Conservation (phyloP, 2,329 filamentous ascomycete species). For the Trichoderma guizhouense region DNA sequence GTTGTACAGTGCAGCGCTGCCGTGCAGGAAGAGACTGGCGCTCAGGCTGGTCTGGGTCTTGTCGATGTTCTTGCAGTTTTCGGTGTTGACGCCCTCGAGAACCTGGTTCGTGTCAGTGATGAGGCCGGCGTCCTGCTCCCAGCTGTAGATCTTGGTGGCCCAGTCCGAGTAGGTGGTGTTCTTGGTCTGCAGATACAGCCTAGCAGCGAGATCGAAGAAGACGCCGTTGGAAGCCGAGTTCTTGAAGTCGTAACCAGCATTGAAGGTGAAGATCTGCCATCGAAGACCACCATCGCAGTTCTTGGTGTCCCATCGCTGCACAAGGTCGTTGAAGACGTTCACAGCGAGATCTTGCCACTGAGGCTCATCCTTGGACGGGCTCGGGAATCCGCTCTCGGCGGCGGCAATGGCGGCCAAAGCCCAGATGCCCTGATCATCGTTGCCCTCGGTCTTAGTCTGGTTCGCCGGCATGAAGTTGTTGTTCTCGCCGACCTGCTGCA, state of each 20-base stretch:
- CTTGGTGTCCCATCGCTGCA: conserved; percentile 31
- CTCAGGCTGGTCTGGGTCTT: conserved; percentile 57
- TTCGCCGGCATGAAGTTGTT: conserved; percentile 58
- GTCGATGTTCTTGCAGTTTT: conserved; percentile 49
- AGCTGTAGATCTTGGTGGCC: conserved; percentile 60
- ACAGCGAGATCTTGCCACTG: conserved; percentile 71
- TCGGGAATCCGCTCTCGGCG: conserved; percentile 66
- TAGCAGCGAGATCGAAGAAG: conserved; percentile 62
- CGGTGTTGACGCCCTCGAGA: conserved; percentile 53
- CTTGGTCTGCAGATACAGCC: conserved; percentile 66
- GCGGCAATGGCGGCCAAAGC: conserved; percentile 69
- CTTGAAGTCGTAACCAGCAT: conserved; percentile 62
- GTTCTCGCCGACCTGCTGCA: conserved; percentile 53
- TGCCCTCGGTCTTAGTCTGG: conserved; percentile 52
- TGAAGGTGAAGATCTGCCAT: conserved; percentile 75
- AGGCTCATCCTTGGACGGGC: conserved; percentile 52
- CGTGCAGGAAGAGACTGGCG: conserved; percentile 53
- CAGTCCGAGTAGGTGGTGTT: conserved; percentile 62
- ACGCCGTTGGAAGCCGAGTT: conserved; percentile 52
- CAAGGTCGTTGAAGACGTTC: conserved; percentile 54
- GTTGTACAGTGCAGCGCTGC: conserved; percentile 63
- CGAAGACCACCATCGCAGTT: conserved; percentile 68
- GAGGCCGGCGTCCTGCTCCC: conserved; percentile 53
- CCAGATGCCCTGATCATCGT: conserved; percentile 75
- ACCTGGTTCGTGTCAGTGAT: conserved; percentile 59